Base-by-base conservation (phyloP, 371 early-diverging fungal species). In the Mortierella sp. region DNA sequence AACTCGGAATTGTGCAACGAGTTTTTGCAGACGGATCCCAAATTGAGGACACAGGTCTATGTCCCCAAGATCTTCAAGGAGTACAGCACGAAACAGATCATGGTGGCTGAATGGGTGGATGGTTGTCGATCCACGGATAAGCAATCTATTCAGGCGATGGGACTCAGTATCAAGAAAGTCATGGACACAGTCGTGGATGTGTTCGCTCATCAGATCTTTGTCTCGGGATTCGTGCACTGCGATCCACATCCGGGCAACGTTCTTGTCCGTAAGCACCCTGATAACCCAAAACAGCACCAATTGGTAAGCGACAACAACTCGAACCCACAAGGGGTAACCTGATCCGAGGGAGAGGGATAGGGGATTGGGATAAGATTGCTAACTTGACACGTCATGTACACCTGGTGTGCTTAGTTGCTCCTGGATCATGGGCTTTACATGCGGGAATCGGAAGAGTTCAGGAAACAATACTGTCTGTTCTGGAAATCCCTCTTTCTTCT, bases 381-480 rank as follows among this genome's bases (percentile, higher is more conserved):
- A n/a, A n/a, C n/a, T n/a, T n/a, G n/a, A n/a, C n/a, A n/a, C n/a
- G n/a, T n/a, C n/a, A n/a, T n/a, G n/a, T n/a, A n/a, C n/a, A n/a
- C n/a, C n/a, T n/a, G n/a, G n/a, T n/a, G n/a, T n/a, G n/a, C n/a
- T 69, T 67, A 93, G 26, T 88, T 96, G 0, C 79, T 96, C n/a
- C 85, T 97, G 52, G 96, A 97, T 61, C 97, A 97, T 79, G 97
- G 97, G 2, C 85, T 97, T 18, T 97, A 95, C 64, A 89, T 95
- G 38, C 86, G 89, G 60, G 91, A 90, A 66, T 85, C 87, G 5
- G 88, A 85, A 51, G 67, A 67, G 67, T 96, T 97, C 71, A 84
- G 90, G n/a, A 70, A 83, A 47, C 88, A 96, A 58, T 95, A 96
- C 71, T 90, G 93, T 50, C 71, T 84, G 57, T 86, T 97, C 49